Conservation (phyloP, 768 basidiomycete species). For the Tricholoma flavovirens region DNA sequence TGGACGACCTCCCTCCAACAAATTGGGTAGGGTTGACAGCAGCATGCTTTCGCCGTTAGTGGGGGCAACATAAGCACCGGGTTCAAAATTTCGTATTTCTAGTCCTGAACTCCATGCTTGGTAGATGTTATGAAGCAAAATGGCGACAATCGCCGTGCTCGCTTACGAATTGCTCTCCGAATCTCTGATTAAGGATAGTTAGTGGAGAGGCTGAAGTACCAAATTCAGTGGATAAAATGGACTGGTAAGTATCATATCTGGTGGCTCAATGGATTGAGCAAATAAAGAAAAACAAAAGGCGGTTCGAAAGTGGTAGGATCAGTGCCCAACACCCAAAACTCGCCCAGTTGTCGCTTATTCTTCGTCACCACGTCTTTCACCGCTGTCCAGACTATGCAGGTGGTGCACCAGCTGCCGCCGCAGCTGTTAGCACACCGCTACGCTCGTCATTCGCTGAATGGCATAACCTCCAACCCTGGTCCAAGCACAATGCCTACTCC, state of each 20-base stretch:
- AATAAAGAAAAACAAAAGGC: slow-evolving; percentile 34
- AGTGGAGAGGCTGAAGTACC: not conserved
- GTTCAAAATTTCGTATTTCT: no score
- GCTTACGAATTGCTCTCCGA: no score
- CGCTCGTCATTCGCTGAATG: slow-evolving; percentile 53
- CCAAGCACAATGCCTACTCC: slow-evolving; percentile 70
- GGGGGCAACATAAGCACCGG: not conserved
- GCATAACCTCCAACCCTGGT: slow-evolving; percentile 34
- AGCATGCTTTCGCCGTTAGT: not conserved
- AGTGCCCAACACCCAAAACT: slow-evolving; percentile 30
- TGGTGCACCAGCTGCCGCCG: slow-evolving; percentile 60
- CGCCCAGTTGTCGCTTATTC: slow-evolving; percentile 23
- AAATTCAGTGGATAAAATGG: not conserved
- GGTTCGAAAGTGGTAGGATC: slow-evolving; percentile 22
- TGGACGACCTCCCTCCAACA: not conserved
- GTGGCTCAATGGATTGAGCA: slow-evolving; percentile 25
- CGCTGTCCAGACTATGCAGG: slow-evolving; percentile 57
- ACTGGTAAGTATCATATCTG: not conserved
- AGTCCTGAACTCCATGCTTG: no score
- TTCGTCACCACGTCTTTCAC: slow-evolving; percentile 48
- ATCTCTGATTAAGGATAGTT: no score
- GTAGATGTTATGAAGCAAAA: no score
- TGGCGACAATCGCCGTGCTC: no score
- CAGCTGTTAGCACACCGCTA: slow-evolving; percentile 63
- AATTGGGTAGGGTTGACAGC: not conserved